Conservation (phyloP, 2,329 filamentous ascomycete genomes). For the Tolypocladium guangdongense region DNA sequence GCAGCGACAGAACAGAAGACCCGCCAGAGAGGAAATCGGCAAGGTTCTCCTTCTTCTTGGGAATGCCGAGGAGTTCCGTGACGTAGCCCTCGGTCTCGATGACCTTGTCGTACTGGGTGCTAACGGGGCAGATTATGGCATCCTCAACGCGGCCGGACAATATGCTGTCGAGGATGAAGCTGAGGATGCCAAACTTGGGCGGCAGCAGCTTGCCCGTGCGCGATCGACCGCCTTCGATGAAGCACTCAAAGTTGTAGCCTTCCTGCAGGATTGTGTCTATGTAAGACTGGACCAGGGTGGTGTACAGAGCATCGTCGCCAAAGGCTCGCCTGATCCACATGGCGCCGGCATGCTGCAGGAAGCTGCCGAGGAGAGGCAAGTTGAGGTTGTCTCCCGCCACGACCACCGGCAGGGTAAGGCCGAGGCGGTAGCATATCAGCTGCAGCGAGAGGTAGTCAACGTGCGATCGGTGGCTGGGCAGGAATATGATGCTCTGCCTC, state of each 20-base stretch:
- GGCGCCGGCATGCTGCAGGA: slow-evolving; percentile 89
- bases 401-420: slow-evolving; percentile 78
- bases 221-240: slow-evolving; percentile 90
- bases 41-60: slow-evolving; percentile 92
- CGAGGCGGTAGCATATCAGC: slow-evolving; percentile 88
- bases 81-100: slow-evolving; percentile 98
- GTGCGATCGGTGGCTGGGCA: slow-evolving; percentile 90
- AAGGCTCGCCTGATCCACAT: slow-evolving; percentile 95
- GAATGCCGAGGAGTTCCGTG: slow-evolving; percentile 82
- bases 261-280: slow-evolving; percentile 85
- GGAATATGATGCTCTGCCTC: slow-evolving; percentile 90
- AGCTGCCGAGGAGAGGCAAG: slow-evolving; percentile 78
- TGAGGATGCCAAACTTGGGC: slow-evolving; percentile 91
- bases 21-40: slow-evolving; percentile 75
- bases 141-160: slow-evolving; percentile 82
- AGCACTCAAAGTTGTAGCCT: slow-evolving; percentile 93
- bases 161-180: slow-evolving; percentile 83
- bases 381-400: slow-evolving; percentile 96
- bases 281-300: slow-evolving; percentile 88
- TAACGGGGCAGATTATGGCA: slow-evolving; percentile 88
- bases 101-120: slow-evolving; percentile 97
- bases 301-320: slow-evolving; percentile 82
- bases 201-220: slow-evolving; percentile 87
- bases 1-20: slow-evolving; percentile 78
- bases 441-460: slow-evolving; percentile 95